These are phyloP conservation scores for Hypoxylon lenormandii DNA, from an alignment of 495 filamentous ascomycete species.

Conservation along the genomic window DNA sequence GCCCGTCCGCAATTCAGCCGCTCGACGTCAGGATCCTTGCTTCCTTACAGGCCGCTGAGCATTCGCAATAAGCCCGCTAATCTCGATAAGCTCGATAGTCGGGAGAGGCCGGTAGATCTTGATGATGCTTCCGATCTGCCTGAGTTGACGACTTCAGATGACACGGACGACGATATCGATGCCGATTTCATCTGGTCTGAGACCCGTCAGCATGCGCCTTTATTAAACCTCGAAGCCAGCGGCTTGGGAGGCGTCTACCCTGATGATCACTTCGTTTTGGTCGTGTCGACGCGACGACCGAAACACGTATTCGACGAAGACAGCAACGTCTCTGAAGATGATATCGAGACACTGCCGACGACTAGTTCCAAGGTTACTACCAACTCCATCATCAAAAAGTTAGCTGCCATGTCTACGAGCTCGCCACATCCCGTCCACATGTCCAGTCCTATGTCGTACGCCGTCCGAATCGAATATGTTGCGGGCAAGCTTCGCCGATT, in stretches of 20 bases:
- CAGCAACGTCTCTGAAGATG: conserved; percentile 30
- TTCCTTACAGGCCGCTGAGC: conserved; percentile 59
- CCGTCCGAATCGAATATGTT: conserved; percentile 55
- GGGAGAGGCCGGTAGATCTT: conserved; percentile 26
- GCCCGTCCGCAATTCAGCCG: conserved; percentile 47
- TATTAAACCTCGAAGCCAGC: conserved; percentile 66
- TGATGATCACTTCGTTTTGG: conserved; percentile 73
- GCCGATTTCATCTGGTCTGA: conserved; percentile 56
- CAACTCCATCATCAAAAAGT: conserved; percentile 52
- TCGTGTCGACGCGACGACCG: conserved; percentile 64
- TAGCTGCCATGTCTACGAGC: conserved; percentile 55
- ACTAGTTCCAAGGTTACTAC: conserved; percentile 46
- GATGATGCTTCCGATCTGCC: conserved; percentile 40
- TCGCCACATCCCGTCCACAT: conserved; percentile 43
- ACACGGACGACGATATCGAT: conserved; percentile 50
- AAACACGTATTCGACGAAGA: conserved; percentile 18
- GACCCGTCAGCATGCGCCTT: conserved; percentile 33
- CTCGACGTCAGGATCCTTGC: conserved; percentile 58
- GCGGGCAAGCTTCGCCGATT: conserved; percentile 47
- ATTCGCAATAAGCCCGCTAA: conserved; percentile 14
- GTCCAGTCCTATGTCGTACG: background rate
- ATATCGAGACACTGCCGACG: conserved; percentile 20
- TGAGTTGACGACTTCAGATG: conserved; percentile 44
- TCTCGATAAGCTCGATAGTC: conserved; percentile 13
- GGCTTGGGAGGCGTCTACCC: conserved; percentile 74